Base-by-base conservation (phyloP, 306 rosid genomes). In the Cucurbita ficifolia region DNA sequence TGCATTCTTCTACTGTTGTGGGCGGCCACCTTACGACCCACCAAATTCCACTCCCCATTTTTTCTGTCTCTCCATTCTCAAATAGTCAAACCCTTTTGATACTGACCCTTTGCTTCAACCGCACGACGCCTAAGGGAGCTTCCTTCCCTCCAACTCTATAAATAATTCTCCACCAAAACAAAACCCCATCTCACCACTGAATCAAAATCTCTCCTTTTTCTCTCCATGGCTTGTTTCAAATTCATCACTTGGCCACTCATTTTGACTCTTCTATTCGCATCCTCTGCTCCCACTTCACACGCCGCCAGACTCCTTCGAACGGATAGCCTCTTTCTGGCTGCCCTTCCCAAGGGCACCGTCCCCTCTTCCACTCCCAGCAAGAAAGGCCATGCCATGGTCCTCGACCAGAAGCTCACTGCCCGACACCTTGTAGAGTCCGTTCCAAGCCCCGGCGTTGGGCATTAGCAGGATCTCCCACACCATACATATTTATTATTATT, bases 401-500 rank as follows among this genome's bases (percentile, higher is more conserved):
- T 83, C 45, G 77, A 87, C 61, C 86, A 87, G 49, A 89, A 88
- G 74, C 98, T 89, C 82, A 61, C 83, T 40, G 83, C 78, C 0
- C 91, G 95, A 7, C 96, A 87, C 72, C 97, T 90, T 51, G 81
- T 48, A 2, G 74, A 70, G 72, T 88, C 98, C 54, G 88, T 90
- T 62, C 98, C 98, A 0, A 93, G 96, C 84, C 97, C 98, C 13
- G 97, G 98, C 8, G 85, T 78, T 7, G 98, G 96, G 29, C 94
- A 93, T 75, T 90, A 52, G 48, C 43, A 42, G 10, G 10, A 42
- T 42, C 46, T 42, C 18, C 13, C 52, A 49, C 4, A 4, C 12
- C 13, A 14, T 49, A 49, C n/a, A 14, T 14, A 13, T 49, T 4
- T 14, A 49, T 49, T 49, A n/a, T n/a, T 49, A 5, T 14, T 49